Conservation (phyloP, 768 basidiomycete species). For the Pisolithus orientalis region DNA sequence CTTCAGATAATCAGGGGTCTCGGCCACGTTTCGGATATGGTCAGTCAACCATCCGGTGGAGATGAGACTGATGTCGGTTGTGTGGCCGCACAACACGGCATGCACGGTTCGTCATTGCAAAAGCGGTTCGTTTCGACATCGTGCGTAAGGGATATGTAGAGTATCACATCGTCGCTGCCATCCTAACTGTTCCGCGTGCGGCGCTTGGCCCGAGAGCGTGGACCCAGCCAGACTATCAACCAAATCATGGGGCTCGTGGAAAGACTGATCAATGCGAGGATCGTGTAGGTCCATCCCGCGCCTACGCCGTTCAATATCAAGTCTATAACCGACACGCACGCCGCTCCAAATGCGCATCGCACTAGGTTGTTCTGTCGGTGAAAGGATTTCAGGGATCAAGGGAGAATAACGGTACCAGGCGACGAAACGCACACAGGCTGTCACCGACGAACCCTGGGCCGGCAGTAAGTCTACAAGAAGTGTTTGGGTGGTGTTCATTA, state of each 20-base stretch:
- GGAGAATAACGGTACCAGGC: background rate
- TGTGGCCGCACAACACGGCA: background rate
- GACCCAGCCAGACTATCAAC: slow-evolving; percentile 47
- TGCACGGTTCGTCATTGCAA: background rate
- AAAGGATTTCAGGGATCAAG: background rate
- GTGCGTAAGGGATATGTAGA: too few species aligned
- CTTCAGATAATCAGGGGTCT: slow-evolving; percentile 18
- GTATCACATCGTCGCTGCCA: too few species aligned
- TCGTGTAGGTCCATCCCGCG: slow-evolving; percentile 62
- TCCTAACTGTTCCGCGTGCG: background rate
- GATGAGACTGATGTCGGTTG: slow-evolving; percentile 9
- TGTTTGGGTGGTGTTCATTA: slow-evolving; percentile 56
- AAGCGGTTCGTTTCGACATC: background rate
- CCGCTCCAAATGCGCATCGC: slow-evolving; percentile 39
- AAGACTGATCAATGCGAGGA: slow-evolving; percentile 47
- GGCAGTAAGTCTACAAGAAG: slow-evolving; percentile 63
- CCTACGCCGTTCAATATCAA: background rate
- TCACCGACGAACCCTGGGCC: slow-evolving; percentile 56
- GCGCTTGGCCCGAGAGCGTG: slow-evolving; percentile 42
- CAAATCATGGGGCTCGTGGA: slow-evolving; percentile 45
- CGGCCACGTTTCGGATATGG: slow-evolving; percentile 19
- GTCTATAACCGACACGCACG: background rate
- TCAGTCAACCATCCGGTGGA: slow-evolving; percentile 11
- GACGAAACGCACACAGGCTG: slow-evolving; percentile 54
- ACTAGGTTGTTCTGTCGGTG: slow-evolving; percentile 58